Evolutionary conservation across 106 monocot genomes (phyloP), one percentile per base, ranked within the genome.

Genomic region (Iris macrosiphon): DNA sequence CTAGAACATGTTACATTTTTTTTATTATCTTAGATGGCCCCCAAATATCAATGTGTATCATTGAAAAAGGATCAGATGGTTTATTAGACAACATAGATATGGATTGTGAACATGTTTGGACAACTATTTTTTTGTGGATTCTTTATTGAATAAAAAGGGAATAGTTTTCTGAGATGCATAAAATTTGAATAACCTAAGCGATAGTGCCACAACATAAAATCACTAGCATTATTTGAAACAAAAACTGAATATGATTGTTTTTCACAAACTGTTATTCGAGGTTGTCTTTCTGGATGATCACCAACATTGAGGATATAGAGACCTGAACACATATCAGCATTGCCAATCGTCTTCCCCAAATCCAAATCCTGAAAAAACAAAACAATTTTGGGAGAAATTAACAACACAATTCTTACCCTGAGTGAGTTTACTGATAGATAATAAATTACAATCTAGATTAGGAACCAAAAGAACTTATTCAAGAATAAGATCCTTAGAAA

Each of bases 1-100:
- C 55, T 55, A 33, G 55, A 6, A n/a, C 37, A 31, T 20, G 55
- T 35, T 7, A 35, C 9, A 35, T 55, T 55, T 38, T 21, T 35
- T n/a, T n/a, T n/a, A n/a, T n/a, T 11, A 55, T 55, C 11, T 55
- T 35, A 35, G 55, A 55, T 17, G 6, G 33, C 17, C 33, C 19
- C 35, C 33, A 35, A 21, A 55, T 21, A 35, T 35, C 34, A 21
- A n/a, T n/a, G n/a, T n/a, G n/a, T n/a, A n/a, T n/a, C n/a, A n/a
- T n/a, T n/a, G n/a, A n/a, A n/a, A n/a, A 35, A 35, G 34, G 34
- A 35, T 35, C 7, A 35, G 34, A 6, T 35, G 34, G 10, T 35
- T 35, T 35, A 35, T 35, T 6, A 4, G 34, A 10, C 34, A 35
- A 4, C 34, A 35, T 35, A 35, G 34, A 35, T 35, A 35, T 35